Evolutionary conservation across 768 basidiomycete species (phyloP).

Genomic region (Chiua virens): DNA sequence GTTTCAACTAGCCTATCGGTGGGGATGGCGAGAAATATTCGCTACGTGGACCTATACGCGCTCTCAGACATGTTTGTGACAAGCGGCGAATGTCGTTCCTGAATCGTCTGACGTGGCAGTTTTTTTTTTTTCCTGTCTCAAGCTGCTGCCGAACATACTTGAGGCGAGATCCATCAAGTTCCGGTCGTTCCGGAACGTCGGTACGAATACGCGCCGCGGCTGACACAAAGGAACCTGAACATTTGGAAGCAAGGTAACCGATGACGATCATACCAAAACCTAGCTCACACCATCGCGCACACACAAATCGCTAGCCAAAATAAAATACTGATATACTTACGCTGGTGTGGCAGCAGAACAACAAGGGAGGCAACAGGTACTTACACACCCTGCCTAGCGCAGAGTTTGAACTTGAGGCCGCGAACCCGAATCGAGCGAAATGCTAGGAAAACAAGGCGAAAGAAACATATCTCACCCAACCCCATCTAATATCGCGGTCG

Average conservation of each 20-base stretch:
- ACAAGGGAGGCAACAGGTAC: conserved; percentile 30
- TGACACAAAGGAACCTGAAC: not conserved
- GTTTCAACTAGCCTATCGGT: not conserved
- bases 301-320: conserved; percentile 16
- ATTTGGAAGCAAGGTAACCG: not conserved
- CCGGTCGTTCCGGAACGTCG: not conserved
- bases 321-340: conserved; percentile 37
- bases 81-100: conserved; percentile 11
- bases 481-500: conserved; percentile 73
- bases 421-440: conserved; percentile 23
- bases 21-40: not conserved
- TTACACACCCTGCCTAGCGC: conserved; percentile 36
- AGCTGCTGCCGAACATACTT: conserved; percentile 11
- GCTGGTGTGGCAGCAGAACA: conserved; percentile 25
- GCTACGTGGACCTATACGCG: not conserved
- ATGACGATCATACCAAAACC: conserved; percentile 6
- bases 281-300: conserved; percentile 5
- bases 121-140: conserved; percentile 21
- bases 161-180: conserved; percentile 13
- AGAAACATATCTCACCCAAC: conserved; percentile 35
- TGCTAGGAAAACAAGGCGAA: conserved; percentile 22
- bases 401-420: conserved; percentile 25
- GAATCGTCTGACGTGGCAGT: conserved; percentile 10
- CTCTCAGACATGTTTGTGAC: not conserved
- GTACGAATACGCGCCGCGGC: not conserved